Percentiles rank a stretch among this genome's conserved stretches.
phyloP scores from a whole-genome alignment of 768 basidiomycete genomes.

The Amanita molliuscula region DNA sequence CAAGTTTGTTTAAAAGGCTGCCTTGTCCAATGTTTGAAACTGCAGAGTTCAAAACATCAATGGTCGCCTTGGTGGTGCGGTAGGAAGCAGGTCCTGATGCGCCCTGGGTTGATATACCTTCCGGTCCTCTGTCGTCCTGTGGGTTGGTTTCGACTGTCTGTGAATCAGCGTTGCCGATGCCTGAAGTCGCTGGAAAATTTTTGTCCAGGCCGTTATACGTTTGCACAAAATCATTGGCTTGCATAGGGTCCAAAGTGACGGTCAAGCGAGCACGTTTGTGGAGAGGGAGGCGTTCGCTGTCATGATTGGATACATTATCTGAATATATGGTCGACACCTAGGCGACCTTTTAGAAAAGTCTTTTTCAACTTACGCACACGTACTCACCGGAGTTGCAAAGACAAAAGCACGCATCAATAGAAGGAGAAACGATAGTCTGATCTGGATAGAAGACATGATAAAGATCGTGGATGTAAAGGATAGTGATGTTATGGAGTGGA shows the following conservation, averaged over 20 bases:
- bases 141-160: no score
- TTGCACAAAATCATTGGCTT: not conserved
- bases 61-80: not conserved
- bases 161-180: no score
- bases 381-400: conserved; percentile 6
- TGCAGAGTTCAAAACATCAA: not conserved
- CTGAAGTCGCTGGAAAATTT: no score
- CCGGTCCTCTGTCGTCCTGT: no score
- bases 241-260: not conserved
- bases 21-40: not conserved
- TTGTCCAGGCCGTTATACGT: no score
- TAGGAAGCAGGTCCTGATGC: not conserved
- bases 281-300: not conserved
- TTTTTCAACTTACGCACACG: not conserved
- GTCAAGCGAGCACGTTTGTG: not conserved
- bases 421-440: conserved; percentile 6
- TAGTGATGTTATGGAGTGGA: not conserved
- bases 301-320: not conserved
- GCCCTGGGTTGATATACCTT: no score
- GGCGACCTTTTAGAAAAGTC: not conserved
- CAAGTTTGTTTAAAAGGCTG: not conserved
- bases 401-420: not conserved
- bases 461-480: conserved; percentile 2
- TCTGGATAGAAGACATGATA: conserved; percentile 5
- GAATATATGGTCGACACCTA: conserved; percentile 2